These are phyloP conservation scores for Ceriops zippeliana DNA, from an alignment of 345 rosid genomes.

Conservation along the genomic window DNA sequence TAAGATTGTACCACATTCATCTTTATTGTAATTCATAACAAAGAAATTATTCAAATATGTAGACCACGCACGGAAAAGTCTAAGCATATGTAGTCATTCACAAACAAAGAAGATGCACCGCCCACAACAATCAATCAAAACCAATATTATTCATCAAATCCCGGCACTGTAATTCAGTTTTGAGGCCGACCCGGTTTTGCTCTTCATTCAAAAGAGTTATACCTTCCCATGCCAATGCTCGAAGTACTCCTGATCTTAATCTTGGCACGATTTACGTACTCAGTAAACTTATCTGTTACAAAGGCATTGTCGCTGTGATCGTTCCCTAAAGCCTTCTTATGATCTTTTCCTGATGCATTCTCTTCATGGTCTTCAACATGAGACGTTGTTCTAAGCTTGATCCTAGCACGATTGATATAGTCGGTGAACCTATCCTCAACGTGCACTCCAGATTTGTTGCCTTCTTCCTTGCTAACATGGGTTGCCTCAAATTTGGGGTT, in stretches of 20 bases:
- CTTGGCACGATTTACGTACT: constrained; percentile 30
- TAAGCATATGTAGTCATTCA: too few relatives aligned
- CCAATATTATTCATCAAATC: constrained; percentile 5
- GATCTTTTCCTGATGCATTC: not conserved
- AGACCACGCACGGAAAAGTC: too few relatives aligned
- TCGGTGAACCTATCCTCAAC: constrained; percentile 26
- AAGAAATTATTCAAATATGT: too few relatives aligned
- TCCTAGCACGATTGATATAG: constrained; percentile 27
- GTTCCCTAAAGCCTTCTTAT: too few relatives aligned
- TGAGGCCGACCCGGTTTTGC: not conserved
- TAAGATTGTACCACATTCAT: too few relatives aligned
- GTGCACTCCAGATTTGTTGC: constrained; percentile 7
- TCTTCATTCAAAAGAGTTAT: constrained; percentile 19
- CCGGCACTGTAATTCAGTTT: not conserved
- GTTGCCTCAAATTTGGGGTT: not conserved
- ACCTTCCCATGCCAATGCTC: constrained; percentile 16
- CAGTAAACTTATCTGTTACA: constrained; percentile 19
- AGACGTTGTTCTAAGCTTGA: constrained; percentile 24
- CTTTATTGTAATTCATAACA: too few relatives aligned
- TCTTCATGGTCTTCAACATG: constrained; percentile 8
- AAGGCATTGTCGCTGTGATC: constrained; percentile 1
- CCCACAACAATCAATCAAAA: not conserved
- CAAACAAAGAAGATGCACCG: too few relatives aligned
- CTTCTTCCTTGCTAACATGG: not conserved
- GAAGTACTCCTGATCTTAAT: constrained; percentile 24